Evolutionary conservation across 164 flowering plant species (phyloP).

Genomic region (Tetracentron sinense): DNA sequence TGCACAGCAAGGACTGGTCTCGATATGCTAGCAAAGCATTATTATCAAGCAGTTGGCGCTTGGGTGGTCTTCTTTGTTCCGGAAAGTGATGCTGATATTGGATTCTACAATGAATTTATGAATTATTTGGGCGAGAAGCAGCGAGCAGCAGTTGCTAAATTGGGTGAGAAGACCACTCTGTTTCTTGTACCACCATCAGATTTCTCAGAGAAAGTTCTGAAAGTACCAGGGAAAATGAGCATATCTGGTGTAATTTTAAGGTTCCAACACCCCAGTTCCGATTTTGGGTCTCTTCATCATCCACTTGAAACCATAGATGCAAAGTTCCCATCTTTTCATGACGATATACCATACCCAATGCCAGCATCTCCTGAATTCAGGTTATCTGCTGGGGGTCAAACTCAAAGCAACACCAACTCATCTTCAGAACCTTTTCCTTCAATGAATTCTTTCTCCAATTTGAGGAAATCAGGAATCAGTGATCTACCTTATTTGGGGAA

Average conservation of each 20-base stretch:
- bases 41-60: slow-evolving; percentile 66
- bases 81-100: slow-evolving; percentile 72
- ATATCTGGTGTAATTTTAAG: slow-evolving; percentile 87
- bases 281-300: slow-evolving; percentile 37
- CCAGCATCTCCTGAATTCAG: slow-evolving; percentile 29
- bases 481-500: slow-evolving; percentile 24
- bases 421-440: slow-evolving; percentile 33
- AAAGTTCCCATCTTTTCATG: slow-evolving; percentile 29
- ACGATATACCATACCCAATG: slow-evolving; percentile 30
- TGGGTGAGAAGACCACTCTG: slow-evolving; percentile 77
- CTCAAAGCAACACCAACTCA: slow-evolving; percentile 15
- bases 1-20: slow-evolving; percentile 94
- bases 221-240: slow-evolving; percentile 87
- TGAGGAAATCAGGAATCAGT: slow-evolving; percentile 25
- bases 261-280: slow-evolving; percentile 50
- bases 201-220: slow-evolving; percentile 84
- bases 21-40: slow-evolving; percentile 97
- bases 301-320: slow-evolving; percentile 37
- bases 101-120: slow-evolving; percentile 84
- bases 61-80: slow-evolving; percentile 96
- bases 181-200: slow-evolving; percentile 97
- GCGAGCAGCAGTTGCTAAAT: slow-evolving; percentile 90
- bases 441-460: slow-evolving; percentile 21
- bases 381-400: slow-evolving; percentile 14
- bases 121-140: slow-evolving; percentile 79